phyloP scores from a whole-genome alignment of 192 early-diverging fungal species.

The Linnemannia zychae region DNA sequence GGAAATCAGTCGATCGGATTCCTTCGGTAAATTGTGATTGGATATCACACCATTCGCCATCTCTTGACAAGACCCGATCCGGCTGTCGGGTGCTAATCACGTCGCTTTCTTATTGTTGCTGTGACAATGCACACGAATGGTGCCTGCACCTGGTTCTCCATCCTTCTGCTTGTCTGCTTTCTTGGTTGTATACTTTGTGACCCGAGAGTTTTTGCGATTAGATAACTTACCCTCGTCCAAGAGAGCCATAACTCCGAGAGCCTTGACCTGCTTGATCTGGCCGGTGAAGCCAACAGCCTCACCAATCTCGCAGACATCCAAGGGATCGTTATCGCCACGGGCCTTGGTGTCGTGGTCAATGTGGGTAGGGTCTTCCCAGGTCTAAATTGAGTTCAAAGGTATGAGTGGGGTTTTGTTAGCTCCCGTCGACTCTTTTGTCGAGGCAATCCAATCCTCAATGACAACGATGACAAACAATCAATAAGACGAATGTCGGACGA shows the following conservation, averaged over 20 bases:
- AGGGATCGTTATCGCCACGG: constrained; percentile 96
- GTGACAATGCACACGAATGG: not conserved
- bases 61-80: not conserved
- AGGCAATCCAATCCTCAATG: not conserved
- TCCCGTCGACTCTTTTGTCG: not conserved
- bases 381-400: constrained; percentile 59
- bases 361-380: constrained; percentile 97
- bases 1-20: not conserved
- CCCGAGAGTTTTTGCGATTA: not conserved
- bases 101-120: not conserved
- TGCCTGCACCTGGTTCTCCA: not conserved
- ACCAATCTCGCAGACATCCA: constrained; percentile 99
- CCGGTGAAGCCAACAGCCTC: constrained; percentile 90
- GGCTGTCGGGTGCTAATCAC: not conserved
- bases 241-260: constrained; percentile 97
- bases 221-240: constrained; percentile 86
- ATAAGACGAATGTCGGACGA: not conserved
- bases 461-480: not conserved
- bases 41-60: not conserved
- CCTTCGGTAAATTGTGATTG: not conserved
- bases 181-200: not conserved
- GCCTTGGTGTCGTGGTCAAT: constrained; percentile 94
- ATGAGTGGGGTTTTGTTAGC: not conserved
- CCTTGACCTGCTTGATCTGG: constrained; percentile 99
- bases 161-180: not conserved